Conservation (phyloP, 2,329 filamentous ascomycete species). For the Chaetomiaceae sp. region DNA sequence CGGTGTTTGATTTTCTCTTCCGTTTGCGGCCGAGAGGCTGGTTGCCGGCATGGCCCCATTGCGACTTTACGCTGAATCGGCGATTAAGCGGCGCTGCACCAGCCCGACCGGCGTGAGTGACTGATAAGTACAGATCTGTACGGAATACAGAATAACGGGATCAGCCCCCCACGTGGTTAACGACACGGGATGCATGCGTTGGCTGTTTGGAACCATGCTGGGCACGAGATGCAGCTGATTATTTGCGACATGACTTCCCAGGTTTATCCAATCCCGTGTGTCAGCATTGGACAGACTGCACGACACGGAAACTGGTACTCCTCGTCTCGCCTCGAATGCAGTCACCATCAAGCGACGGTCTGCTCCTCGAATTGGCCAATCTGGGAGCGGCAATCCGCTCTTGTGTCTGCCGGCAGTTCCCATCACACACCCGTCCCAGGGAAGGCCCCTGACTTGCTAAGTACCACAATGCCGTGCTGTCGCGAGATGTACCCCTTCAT, state of each 20-base stretch:
- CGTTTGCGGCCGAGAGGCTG: no score
- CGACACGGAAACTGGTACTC: background rate
- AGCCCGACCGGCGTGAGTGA: no score
- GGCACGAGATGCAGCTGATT: no score
- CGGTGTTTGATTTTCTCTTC: no score
- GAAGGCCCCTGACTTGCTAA: slow-evolving; percentile 91
- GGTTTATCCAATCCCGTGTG: background rate
- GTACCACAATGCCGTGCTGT: slow-evolving; percentile 81
- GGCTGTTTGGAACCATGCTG: background rate
- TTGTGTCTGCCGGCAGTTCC: background rate
- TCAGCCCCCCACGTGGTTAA: background rate
- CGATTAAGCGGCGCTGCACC: no score
- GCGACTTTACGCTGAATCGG: no score
- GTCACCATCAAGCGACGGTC: no score
- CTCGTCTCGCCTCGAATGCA: background rate
- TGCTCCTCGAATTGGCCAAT: background rate
- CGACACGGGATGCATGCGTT: background rate
- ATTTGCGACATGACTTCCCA: background rate
- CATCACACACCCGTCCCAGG: slow-evolving; percentile 72
- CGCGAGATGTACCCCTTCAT: slow-evolving; percentile 99
- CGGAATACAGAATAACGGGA: no score
- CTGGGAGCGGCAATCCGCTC: background rate
- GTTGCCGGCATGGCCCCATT: no score
- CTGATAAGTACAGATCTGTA: no score
- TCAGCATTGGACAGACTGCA: background rate